Conservation (phyloP, 805 yeast species). For the Ogataea parapolymorpha region DNA sequence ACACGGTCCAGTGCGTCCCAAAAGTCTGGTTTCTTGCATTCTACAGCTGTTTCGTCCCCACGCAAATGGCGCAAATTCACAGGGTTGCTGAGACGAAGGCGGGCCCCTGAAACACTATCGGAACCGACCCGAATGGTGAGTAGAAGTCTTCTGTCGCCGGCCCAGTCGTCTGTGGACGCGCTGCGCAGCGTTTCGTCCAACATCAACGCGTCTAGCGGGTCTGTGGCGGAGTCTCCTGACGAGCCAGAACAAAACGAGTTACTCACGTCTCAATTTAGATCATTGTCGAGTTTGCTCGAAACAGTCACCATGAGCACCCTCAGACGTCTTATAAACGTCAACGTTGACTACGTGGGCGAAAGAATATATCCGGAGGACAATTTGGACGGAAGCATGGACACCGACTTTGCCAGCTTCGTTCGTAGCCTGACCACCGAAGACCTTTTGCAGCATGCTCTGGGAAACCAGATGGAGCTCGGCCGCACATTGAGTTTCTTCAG, state of each 20-base stretch:
- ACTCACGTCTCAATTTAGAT: constrained; percentile 25
- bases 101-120: background rate
- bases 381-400: constrained; percentile 25
- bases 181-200: constrained; percentile 1
- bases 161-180: constrained; percentile 2
- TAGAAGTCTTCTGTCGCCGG: constrained; percentile 4
- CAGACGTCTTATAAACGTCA: constrained; percentile 20
- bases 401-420: constrained; percentile 44
- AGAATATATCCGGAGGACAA: constrained; percentile 20
- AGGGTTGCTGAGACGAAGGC: constrained; percentile 9
- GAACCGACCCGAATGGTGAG: constrained; percentile 2
- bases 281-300: constrained; percentile 26
- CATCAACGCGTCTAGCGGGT: background rate
- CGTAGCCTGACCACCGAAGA: constrained; percentile 25
- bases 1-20: background rate
- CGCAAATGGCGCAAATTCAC: constrained; percentile 8
- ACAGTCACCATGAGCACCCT: constrained; percentile 28
- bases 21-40: constrained; percentile 1
- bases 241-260: constrained; percentile 14
- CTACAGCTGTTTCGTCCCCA: background rate
- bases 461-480: constrained; percentile 30
- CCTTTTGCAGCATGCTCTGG: constrained; percentile 26
- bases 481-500: constrained; percentile 37
- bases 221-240: background rate
- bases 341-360: constrained; percentile 17